phyloP scores from a whole-genome alignment of 805 yeast genomes.

The Clavispora asparagi region DNA sequence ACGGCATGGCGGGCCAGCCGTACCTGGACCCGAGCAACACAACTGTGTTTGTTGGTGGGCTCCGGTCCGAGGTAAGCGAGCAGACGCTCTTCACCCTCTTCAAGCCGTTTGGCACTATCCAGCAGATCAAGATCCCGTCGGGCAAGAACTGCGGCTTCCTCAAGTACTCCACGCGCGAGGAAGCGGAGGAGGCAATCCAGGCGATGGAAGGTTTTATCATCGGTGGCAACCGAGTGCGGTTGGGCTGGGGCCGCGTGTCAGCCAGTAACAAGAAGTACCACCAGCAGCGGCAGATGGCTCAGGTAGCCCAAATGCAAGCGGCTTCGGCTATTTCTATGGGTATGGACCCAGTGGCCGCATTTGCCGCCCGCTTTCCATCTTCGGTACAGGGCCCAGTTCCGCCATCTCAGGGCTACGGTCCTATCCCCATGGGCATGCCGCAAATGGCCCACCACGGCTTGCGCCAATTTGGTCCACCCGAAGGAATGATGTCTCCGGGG shows the following conservation, averaged over 20 bases:
- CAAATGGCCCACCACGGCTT: constrained; percentile 3
- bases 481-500: not conserved
- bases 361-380: constrained; percentile 17
- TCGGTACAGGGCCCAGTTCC: not conserved
- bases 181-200: constrained; percentile 81
- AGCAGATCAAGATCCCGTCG: constrained; percentile 68
- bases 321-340: constrained; percentile 37
- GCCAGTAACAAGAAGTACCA: constrained; percentile 28
- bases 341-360: constrained; percentile 31
- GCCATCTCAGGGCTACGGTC: constrained; percentile 5
- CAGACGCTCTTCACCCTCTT: constrained; percentile 56
- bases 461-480: constrained; percentile 1
- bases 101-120: constrained; percentile 67
- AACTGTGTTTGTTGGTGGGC: constrained; percentile 75
- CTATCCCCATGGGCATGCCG: constrained; percentile 8
- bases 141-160: constrained; percentile 89
- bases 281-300: constrained; percentile 25
- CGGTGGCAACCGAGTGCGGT: constrained; percentile 74
- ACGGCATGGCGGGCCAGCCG: constrained; percentile 1
- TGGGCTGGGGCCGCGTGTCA: constrained; percentile 77
- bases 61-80: constrained; percentile 60
- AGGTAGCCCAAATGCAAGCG: constrained; percentile 33
- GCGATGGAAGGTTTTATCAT: constrained; percentile 89
- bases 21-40: constrained; percentile 55
- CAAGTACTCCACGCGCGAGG: constrained; percentile 67